A percentile compares a stretch with the other conserved stretches of the same genome.
phyloP scores from a whole-genome alignment of 495 filamentous ascomycete genomes.

The Penicillium flavigenum region DNA sequence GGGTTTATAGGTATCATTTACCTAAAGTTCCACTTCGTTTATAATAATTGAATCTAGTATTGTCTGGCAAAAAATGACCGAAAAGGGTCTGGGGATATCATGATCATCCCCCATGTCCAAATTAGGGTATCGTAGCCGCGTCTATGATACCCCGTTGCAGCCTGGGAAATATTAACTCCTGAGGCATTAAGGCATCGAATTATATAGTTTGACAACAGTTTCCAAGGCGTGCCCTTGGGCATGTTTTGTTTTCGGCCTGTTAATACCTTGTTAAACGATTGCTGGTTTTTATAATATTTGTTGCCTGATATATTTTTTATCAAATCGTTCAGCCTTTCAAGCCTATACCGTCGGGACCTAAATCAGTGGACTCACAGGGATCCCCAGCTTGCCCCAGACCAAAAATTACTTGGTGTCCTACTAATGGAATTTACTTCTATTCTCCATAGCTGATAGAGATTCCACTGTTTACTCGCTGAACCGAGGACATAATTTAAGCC shows the following conservation, averaged over 20 bases:
- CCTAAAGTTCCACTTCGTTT: not conserved
- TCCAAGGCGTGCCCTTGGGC: not conserved
- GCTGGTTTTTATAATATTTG: no score
- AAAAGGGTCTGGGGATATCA: not conserved
- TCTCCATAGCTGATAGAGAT: no score
- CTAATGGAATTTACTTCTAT: no score
- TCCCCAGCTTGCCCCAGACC: not conserved
- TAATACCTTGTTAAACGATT: not conserved
- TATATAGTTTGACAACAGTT: not conserved
- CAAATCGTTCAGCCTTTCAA: not conserved
- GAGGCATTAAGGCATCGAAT: not conserved
- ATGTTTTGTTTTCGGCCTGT: not conserved
- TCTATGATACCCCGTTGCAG: constrained; percentile 2
- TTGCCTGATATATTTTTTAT: no score
- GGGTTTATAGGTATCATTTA: no score
- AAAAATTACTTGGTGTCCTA: not conserved
- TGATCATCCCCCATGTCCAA: not conserved
- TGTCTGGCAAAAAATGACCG: not conserved
- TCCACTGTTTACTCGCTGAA: not conserved
- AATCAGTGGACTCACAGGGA: not conserved
- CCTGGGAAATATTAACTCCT: not conserved
- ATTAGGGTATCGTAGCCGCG: constrained; percentile 7
- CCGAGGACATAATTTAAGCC: not conserved
- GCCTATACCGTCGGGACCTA: not conserved
- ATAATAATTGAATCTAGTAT: not conserved